phyloP scores from a whole-genome alignment of 257 asterid genomes.

The Plantago major region DNA sequence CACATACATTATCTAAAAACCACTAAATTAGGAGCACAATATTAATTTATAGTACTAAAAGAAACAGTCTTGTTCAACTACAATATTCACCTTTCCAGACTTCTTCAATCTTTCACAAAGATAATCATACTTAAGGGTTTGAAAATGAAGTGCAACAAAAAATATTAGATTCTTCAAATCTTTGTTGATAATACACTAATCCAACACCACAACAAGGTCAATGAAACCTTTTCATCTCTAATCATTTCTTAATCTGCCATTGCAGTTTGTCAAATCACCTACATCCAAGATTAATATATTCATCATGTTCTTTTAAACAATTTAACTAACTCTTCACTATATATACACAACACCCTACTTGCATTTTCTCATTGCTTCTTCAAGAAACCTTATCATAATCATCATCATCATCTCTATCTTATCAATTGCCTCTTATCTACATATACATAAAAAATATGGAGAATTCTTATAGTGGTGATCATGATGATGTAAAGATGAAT shows the following conservation, averaged over 20 bases:
- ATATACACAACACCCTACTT: slow-evolving; percentile 9
- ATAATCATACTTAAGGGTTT: neutral
- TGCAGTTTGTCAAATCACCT: slow-evolving; percentile 38
- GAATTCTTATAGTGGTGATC: neutral
- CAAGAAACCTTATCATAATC: neutral
- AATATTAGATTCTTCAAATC: slow-evolving; percentile 49
- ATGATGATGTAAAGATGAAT: slow-evolving; percentile 16
- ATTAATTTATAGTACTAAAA: neutral
- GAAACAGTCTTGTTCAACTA: neutral
- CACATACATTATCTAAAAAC: neutral
- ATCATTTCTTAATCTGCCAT: slow-evolving; percentile 16
- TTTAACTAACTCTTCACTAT: slow-evolving; percentile 20
- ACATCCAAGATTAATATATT: slow-evolving; percentile 31
- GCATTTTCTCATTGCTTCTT: slow-evolving; percentile 5
- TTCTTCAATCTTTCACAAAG: slow-evolving; percentile 9
- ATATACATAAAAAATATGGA: slow-evolving; percentile 1
- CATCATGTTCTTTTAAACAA: slow-evolving; percentile 11
- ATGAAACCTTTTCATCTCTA: slow-evolving; percentile 11
- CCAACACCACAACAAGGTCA: slow-evolving; percentile 29
- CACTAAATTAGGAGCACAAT: neutral
- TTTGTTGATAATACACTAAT: slow-evolving; percentile 26
- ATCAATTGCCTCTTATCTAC: neutral
- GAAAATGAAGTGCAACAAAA: slow-evolving; percentile 11
- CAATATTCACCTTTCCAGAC: neutral
- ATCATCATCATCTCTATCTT: neutral